Conservation (phyloP, 495 filamentous ascomycete genomes). For the Emericellopsis terricola region DNA sequence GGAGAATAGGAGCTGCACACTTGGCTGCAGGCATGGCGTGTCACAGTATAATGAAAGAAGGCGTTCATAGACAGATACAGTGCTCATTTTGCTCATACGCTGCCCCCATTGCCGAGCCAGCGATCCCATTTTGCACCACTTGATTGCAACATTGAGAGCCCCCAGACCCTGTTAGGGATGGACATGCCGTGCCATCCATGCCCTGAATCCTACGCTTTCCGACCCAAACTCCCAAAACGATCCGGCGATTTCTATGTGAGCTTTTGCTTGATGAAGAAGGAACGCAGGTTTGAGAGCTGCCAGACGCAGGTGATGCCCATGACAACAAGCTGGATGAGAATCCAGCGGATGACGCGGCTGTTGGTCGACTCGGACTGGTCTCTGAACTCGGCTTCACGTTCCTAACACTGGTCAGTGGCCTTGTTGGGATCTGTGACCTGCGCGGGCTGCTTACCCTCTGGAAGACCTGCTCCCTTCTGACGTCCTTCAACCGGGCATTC, state of each 20-base stretch:
- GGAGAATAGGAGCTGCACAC: no score
- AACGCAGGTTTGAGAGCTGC: constrained; percentile 86
- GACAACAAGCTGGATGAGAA: constrained; percentile 75
- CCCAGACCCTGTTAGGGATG: no score
- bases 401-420: constrained; percentile 33
- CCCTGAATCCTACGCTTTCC: no score
- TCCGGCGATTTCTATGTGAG: constrained; percentile 39
- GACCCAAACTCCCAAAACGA: background rate
- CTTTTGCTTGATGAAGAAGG: constrained; percentile 99
- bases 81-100: no score
- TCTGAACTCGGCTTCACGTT: constrained; percentile 94
- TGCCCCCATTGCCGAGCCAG: no score
- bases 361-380: constrained; percentile 94
- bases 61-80: background rate
- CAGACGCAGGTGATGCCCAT: constrained; percentile 85
- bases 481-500: constrained; percentile 75
- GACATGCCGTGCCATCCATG: no score
- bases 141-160: no score
- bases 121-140: no score
- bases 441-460: constrained; percentile 52
- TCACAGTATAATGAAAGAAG: background rate
- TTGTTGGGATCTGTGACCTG: constrained; percentile 2
- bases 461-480: constrained; percentile 86
- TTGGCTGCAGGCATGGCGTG: no score
- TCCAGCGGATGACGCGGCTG: constrained; percentile 84